A percentile compares a stretch with the other conserved stretches of the same genome.
Evolutionary conservation across 2,329 filamentous ascomycete species (phyloP).

Genomic region (Aspergillus sp.): DNA sequence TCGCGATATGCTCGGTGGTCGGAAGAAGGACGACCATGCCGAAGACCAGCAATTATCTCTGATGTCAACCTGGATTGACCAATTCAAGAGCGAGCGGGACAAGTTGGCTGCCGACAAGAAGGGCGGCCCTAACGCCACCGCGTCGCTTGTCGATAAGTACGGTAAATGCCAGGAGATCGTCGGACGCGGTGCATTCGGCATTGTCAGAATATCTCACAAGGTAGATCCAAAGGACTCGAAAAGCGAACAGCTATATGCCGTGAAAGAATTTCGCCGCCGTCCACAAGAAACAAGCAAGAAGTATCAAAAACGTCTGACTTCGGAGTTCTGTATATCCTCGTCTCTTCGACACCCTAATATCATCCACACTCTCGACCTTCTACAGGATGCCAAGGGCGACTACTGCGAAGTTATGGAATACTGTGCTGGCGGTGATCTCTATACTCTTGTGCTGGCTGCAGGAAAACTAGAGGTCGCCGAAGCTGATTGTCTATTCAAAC

Average conservation of each 20-base stretch:
- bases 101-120: slow-evolving; percentile 72
- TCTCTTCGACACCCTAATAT: slow-evolving; percentile 96
- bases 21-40: slow-evolving; percentile 65
- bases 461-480: slow-evolving; percentile 86
- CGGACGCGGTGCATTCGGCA: slow-evolving; percentile 92
- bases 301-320: slow-evolving; percentile 94
- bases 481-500: slow-evolving; percentile 98
- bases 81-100: slow-evolving; percentile 84
- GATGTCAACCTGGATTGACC: slow-evolving; percentile 95
- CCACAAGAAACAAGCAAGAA: slow-evolving; percentile 95
- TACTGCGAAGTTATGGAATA: slow-evolving; percentile 99
- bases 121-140: slow-evolving; percentile 69
- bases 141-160: slow-evolving; percentile 90
- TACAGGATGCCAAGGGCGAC: slow-evolving; percentile 94
- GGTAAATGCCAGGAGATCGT: slow-evolving; percentile 98
- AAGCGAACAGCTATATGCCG: slow-evolving; percentile 87
- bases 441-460: slow-evolving; percentile 86
- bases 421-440: slow-evolving; percentile 92
- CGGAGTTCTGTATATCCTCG: slow-evolving; percentile 97
- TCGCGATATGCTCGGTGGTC: slow-evolving; percentile 76
- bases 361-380: slow-evolving; percentile 92
- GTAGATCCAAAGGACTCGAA: slow-evolving; percentile 74
- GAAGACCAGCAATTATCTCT: slow-evolving; percentile 79
- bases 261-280: slow-evolving; percentile 94
- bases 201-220: slow-evolving; percentile 97